phyloP scores from a whole-genome alignment of 1,284 basidiomycete genomes.

The Coniophora puteana region DNA sequence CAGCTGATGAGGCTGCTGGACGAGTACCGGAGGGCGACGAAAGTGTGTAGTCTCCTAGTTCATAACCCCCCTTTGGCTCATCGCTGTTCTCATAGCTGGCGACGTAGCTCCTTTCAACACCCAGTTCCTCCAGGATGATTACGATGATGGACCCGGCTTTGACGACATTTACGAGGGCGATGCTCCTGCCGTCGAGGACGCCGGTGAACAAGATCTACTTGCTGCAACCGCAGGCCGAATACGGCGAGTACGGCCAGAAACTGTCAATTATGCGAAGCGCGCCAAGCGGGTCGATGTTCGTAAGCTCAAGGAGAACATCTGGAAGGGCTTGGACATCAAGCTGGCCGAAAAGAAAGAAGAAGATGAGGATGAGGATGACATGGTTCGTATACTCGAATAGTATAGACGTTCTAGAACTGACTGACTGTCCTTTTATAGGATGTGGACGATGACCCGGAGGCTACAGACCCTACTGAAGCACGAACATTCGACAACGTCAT shows the following conservation, averaged over 20 bases:
- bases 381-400: constrained; percentile 46
- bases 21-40: constrained; percentile 57
- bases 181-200: constrained; percentile 47
- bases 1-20: constrained; percentile 71
- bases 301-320: constrained; percentile 97
- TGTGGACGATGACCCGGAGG: constrained; percentile 43
- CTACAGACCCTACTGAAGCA: constrained; percentile 62
- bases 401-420: neutral
- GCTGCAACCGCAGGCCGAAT: constrained; percentile 79
- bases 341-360: constrained; percentile 39
- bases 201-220: constrained; percentile 82
- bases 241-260: constrained; percentile 81
- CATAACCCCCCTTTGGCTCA: constrained; percentile 2
- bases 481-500: constrained; percentile 86
- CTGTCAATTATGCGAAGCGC: constrained; percentile 92
- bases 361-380: constrained; percentile 42
- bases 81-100: constrained; percentile 28
- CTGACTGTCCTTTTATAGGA: constrained; percentile 38
- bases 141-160: constrained; percentile 77
- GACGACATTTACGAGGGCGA: constrained; percentile 67
- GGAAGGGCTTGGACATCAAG: constrained; percentile 85
- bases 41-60: constrained; percentile 37
- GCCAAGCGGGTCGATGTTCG: constrained; percentile 97
- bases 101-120: constrained; percentile 81
- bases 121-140: constrained; percentile 96